A percentile compares a stretch with the other conserved stretches of the same genome.
phyloP scores from a whole-genome alignment of 495 filamentous ascomycete genomes.

The Rhizodiscina lignyota region DNA sequence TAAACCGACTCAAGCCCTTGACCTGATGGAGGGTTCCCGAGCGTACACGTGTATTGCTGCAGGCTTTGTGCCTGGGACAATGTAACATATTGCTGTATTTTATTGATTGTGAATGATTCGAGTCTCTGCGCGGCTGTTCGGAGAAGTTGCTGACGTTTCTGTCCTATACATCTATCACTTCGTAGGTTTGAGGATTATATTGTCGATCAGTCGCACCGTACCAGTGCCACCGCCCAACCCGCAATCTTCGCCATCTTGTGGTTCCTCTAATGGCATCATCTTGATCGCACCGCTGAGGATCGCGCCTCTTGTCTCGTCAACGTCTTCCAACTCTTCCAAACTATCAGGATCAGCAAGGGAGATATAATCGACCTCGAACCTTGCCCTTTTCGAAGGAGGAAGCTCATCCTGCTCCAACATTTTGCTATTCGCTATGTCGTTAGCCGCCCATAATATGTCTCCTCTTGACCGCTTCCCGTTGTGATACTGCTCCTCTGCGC shows the following conservation, averaged over 20 bases:
- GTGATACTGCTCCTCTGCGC: slow-evolving; percentile 51
- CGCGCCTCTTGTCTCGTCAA: slow-evolving; percentile 47
- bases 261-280: slow-evolving; percentile 66
- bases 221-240: slow-evolving; percentile 52
- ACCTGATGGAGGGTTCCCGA: too few species aligned
- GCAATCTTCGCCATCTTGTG: slow-evolving; percentile 47
- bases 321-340: slow-evolving; percentile 55
- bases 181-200: slow-evolving; percentile 43
- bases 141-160: too few species aligned
- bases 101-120: too few species aligned
- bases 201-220: slow-evolving; percentile 83
- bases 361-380: slow-evolving; percentile 78
- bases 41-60: too few species aligned
- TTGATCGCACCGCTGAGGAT: slow-evolving; percentile 81
- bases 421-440: slow-evolving; percentile 29
- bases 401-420: slow-evolving; percentile 47
- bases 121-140: too few species aligned
- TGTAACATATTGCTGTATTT: too few species aligned
- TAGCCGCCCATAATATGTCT: slow-evolving; percentile 52
- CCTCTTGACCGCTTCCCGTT: slow-evolving; percentile 37
- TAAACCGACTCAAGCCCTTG: too few species aligned
- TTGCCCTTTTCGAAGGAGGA: slow-evolving; percentile 40
- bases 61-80: too few species aligned
- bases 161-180: too few species aligned
- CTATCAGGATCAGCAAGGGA: slow-evolving; percentile 69